These are phyloP conservation scores for Plectosphaerella plurivora DNA, from an alignment of 2,329 filamentous ascomycete species.

Conservation along the genomic window DNA sequence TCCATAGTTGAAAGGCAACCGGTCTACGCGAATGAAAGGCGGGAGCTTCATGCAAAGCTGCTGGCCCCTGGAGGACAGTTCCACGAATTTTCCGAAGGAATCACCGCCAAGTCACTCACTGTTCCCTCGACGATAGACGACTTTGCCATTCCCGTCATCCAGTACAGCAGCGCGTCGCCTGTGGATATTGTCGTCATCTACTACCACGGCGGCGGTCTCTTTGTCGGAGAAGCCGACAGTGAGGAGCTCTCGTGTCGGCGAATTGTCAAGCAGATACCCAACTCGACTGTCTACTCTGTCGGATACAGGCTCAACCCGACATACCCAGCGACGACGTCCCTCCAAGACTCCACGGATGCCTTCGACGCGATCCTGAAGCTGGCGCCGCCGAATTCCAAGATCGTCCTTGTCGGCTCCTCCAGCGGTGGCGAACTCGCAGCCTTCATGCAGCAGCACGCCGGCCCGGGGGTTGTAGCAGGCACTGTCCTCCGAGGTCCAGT, in stretches of 20 bases:
- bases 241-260: slow-evolving; percentile 43
- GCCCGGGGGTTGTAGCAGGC: slow-evolving; percentile 26
- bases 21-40: slow-evolving; percentile 35
- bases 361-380: slow-evolving; percentile 20
- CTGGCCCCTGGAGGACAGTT: slow-evolving; percentile 29
- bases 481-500: slow-evolving; percentile 44
- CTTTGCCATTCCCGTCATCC: slow-evolving; percentile 29
- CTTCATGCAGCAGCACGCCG: slow-evolving; percentile 30
- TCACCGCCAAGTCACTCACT: slow-evolving; percentile 22
- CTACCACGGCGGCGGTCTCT: slow-evolving; percentile 43
- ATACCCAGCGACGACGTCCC: slow-evolving; percentile 30
- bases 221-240: slow-evolving; percentile 42
- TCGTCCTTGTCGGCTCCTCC: slow-evolving; percentile 39
- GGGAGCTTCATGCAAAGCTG: slow-evolving; percentile 28
- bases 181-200: slow-evolving; percentile 32
- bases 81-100: slow-evolving; percentile 26
- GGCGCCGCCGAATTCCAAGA: slow-evolving; percentile 8
- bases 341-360: slow-evolving; percentile 35
- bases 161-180: slow-evolving; percentile 9
- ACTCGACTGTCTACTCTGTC: slow-evolving; percentile 35
- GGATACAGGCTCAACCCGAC: slow-evolving; percentile 40
- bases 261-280: slow-evolving; percentile 25
- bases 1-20: slow-evolving; percentile 28
- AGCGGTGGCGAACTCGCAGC: slow-evolving; percentile 44
- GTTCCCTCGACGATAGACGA: slow-evolving; percentile 26